phyloP scores from a whole-genome alignment of 495 filamentous ascomycete species.

The Aspergillus haitiensis region DNA sequence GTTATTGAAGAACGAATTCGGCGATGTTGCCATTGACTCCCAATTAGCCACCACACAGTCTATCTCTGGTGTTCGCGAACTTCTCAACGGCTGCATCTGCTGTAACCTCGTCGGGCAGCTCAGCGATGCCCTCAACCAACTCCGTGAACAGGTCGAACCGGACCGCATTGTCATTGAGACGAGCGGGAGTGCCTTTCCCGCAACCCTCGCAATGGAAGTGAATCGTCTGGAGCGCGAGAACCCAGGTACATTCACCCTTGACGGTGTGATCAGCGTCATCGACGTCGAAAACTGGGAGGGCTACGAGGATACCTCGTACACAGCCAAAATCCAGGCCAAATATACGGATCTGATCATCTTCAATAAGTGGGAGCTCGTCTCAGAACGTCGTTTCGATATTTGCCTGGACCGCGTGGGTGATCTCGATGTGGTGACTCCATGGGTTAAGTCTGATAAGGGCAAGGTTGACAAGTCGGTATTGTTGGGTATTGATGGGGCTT shows the following conservation, averaged over 20 bases:
- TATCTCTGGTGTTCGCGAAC: constrained; percentile 85
- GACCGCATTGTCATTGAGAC: constrained; percentile 95
- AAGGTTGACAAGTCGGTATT: constrained; percentile 72
- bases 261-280: constrained; percentile 89
- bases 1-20: constrained; percentile 98
- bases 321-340: constrained; percentile 78
- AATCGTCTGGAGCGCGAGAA: constrained; percentile 66
- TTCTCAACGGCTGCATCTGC: constrained; percentile 96
- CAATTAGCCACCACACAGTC: constrained; percentile 78
- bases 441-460: constrained; percentile 78
- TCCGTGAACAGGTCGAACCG: constrained; percentile 59
- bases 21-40: constrained; percentile 89
- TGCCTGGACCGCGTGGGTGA: constrained; percentile 82
- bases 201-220: constrained; percentile 88
- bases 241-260: constrained; percentile 67
- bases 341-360: constrained; percentile 94
- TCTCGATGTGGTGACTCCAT: constrained; percentile 76
- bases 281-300: constrained; percentile 98
- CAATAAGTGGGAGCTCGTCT: constrained; percentile 88
- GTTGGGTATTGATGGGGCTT: constrained; percentile 81
- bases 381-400: constrained; percentile 74
- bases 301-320: constrained; percentile 88
- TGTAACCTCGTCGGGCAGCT: constrained; percentile 96
- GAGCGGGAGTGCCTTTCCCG: constrained; percentile 81
- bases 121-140: constrained; percentile 70